These are phyloP conservation scores for Agrocybe pediades DNA, from an alignment of 768 basidiomycete genomes.

Conservation along the genomic window DNA sequence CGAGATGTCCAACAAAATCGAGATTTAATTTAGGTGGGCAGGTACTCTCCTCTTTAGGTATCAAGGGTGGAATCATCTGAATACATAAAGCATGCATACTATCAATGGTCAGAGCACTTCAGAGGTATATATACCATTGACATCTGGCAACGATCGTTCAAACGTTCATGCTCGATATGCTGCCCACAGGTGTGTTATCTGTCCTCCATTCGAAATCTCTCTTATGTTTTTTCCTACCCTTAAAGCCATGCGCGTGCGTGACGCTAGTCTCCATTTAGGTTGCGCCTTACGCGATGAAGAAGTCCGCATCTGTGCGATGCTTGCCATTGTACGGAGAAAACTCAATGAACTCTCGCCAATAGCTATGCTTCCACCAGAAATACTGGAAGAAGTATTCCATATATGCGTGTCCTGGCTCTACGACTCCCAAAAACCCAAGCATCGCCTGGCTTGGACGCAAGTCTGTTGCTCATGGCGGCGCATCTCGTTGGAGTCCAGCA, in stretches of 20 bases:
- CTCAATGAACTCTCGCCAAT: slow-evolving; percentile 31
- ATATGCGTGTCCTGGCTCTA: slow-evolving; percentile 40
- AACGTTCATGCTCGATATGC: neutral
- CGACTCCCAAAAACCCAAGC: slow-evolving; percentile 23
- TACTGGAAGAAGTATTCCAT: slow-evolving; percentile 40
- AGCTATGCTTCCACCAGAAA: slow-evolving; percentile 37
- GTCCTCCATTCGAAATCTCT: no score
- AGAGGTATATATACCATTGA: neutral
- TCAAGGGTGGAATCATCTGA: neutral
- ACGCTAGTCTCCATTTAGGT: neutral
- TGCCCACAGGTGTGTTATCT: neutral
- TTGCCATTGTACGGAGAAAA: slow-evolving; percentile 25
- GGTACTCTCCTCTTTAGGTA: neutral
- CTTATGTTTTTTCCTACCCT: neutral
- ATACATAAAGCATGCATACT: neutral
- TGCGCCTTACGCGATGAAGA: slow-evolving; percentile 26
- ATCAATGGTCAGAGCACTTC: no score
- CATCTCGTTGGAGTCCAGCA: slow-evolving; percentile 33
- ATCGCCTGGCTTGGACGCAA: slow-evolving; percentile 41
- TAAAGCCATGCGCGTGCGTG: neutral
- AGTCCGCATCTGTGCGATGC: slow-evolving; percentile 22
- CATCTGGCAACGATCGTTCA: neutral
- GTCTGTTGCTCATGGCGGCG: slow-evolving; percentile 40
- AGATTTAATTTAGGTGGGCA: neutral
- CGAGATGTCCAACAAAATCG: neutral